Percentiles rank a stretch among this genome's conserved stretches.
Conservation (phyloP, 164 flowering plant genomes). For the Stephania cephalantha region DNA sequence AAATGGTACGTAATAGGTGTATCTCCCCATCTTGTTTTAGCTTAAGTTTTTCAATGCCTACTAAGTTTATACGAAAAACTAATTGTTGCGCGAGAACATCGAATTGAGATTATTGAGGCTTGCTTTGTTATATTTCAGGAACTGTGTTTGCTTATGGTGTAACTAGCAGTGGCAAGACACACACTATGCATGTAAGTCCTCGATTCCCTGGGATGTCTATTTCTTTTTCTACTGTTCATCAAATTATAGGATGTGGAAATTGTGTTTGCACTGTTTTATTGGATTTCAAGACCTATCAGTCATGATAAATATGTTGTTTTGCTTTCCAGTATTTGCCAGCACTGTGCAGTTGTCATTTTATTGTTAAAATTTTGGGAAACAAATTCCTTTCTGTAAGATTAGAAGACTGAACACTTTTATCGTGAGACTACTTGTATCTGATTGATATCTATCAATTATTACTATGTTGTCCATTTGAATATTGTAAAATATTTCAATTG, state of each 20-base stretch:
- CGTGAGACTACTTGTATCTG: background rate
- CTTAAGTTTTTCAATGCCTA: background rate
- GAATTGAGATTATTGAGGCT: background rate
- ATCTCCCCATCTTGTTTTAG: conserved; percentile 9
- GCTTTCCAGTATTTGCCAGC: background rate
- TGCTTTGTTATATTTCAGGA: conserved; percentile 42
- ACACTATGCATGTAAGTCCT: conserved; percentile 98
- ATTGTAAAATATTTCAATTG: background rate
- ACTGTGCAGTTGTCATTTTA: background rate
- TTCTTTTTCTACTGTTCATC: background rate
- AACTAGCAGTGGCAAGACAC: conserved; percentile 99
- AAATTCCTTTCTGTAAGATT: background rate
- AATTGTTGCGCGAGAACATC: background rate
- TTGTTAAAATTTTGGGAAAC: background rate
- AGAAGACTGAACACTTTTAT: background rate
- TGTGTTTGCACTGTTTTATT: background rate
- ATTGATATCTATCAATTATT: background rate
- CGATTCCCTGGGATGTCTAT: background rate
- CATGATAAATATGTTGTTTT: background rate
- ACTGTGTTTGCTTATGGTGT: conserved; percentile 99
- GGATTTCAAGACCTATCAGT: background rate
- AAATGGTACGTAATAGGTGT: conserved; percentile 43
- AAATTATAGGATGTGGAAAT: background rate
- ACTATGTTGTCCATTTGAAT: background rate
- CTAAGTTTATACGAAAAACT: background rate